These are phyloP conservation scores for Penicillium sp. DNA, from an alignment of 2,329 filamentous ascomycete species.

Conservation along the genomic window DNA sequence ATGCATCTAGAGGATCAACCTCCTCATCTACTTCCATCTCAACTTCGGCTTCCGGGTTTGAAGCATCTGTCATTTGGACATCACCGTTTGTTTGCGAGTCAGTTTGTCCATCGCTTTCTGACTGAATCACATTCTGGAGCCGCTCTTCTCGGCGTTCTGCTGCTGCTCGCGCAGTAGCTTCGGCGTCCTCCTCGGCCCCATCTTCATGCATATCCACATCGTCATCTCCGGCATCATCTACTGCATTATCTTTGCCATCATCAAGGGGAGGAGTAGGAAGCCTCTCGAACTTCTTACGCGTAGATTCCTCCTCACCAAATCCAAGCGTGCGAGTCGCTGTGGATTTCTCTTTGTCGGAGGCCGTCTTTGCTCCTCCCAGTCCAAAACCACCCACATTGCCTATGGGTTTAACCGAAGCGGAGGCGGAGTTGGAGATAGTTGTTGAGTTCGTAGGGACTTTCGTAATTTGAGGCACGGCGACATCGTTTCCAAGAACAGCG, in stretches of 20 bases:
- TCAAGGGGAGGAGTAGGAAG: constrained; percentile 75
- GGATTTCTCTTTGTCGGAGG: constrained; percentile 65
- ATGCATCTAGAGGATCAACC: constrained; percentile 92
- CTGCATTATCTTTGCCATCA: constrained; percentile 58
- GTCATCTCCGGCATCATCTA: constrained; percentile 52
- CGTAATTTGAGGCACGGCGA: constrained; percentile 50
- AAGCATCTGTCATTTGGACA: constrained; percentile 44
- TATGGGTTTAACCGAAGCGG: constrained; percentile 63
- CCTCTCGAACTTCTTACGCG: constrained; percentile 85
- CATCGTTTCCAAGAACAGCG: constrained; percentile 57
- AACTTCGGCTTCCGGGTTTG: constrained; percentile 30
- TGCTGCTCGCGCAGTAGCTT: constrained; percentile 79
- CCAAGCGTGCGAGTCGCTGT: constrained; percentile 73
- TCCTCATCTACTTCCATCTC: constrained; percentile 49
- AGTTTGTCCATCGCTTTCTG: constrained; percentile 24
- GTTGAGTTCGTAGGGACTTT: constrained; percentile 46
- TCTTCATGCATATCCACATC: constrained; percentile 75
- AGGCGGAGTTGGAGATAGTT: constrained; percentile 32
- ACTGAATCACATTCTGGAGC: constrained; percentile 39
- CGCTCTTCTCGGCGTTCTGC: constrained; percentile 80
- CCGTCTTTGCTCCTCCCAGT: constrained; percentile 67
- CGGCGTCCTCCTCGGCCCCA: constrained; percentile 82
- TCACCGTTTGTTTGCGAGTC: constrained; percentile 53
- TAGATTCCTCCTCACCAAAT: constrained; percentile 85
- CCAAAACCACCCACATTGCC: constrained; percentile 83